phyloP scores from a whole-genome alignment of 192 early-diverging fungal genomes.

The Umbelopsis sp. region DNA sequence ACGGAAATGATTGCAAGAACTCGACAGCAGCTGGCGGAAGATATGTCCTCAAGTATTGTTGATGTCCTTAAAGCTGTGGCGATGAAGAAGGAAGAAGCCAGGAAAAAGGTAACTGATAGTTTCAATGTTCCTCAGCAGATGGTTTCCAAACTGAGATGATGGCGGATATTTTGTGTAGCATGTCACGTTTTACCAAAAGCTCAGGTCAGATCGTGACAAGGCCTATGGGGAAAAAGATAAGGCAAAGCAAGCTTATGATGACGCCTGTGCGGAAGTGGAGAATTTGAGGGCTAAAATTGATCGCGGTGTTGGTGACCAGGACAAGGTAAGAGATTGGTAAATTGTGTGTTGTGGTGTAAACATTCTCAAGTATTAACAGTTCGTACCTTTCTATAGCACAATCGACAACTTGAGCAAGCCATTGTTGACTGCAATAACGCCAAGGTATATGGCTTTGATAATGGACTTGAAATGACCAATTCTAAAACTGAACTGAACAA shows the following conservation, averaged over 20 bases:
- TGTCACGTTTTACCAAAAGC: constrained; percentile 60
- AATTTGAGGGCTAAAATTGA: constrained; percentile 56
- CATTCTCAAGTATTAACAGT: background rate
- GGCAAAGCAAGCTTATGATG: constrained; percentile 63
- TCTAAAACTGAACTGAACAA: background rate
- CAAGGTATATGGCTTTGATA: constrained; percentile 39
- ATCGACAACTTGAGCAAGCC: constrained; percentile 52
- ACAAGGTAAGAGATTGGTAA: constrained; percentile 55
- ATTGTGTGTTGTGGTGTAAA: constrained; percentile 19
- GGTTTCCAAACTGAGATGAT: background rate
- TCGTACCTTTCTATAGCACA: constrained; percentile 20
- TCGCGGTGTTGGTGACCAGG: constrained; percentile 57
- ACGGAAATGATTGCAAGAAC: constrained; percentile 53
- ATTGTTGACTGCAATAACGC: constrained; percentile 71
- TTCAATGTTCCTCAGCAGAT: background rate
- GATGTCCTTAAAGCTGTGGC: constrained; percentile 59
- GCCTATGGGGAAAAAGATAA: constrained; percentile 63
- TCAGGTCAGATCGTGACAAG: constrained; percentile 61
- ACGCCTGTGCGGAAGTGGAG: constrained; percentile 66
- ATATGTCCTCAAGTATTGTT: constrained; percentile 46
- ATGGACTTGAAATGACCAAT: background rate
- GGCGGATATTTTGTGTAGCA: constrained; percentile 46
- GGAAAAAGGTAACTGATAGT: constrained; percentile 60
- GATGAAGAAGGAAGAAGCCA: constrained; percentile 63
- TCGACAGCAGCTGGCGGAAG: constrained; percentile 53